Conservation (phyloP, 2,329 filamentous ascomycete species). For the Sporothrix brunneoviolacea region DNA sequence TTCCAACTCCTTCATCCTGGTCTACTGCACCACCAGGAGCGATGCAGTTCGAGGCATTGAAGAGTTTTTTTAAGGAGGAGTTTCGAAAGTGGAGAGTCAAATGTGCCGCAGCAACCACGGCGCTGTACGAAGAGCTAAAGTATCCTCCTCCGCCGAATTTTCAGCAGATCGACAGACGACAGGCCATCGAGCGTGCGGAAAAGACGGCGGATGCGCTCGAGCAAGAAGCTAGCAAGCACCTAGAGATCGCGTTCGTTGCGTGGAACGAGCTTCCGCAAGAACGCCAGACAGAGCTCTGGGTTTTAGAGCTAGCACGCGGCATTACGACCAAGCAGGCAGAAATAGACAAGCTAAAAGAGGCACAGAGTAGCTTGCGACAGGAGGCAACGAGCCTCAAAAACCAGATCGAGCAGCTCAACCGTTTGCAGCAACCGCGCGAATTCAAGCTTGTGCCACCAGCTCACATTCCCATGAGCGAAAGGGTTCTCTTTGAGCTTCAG, state of each 20-base stretch:
- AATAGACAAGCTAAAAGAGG: slow-evolving; percentile 42
- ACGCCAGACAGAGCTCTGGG: slow-evolving; percentile 54
- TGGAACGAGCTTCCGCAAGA: slow-evolving; percentile 61
- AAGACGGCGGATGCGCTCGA: slow-evolving; percentile 54
- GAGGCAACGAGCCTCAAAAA: slow-evolving; percentile 50
- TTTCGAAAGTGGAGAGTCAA: slow-evolving; percentile 59
- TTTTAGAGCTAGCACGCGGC: slow-evolving; percentile 53
- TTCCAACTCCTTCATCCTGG: slow-evolving; percentile 73
- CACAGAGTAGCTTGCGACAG: slow-evolving; percentile 46
- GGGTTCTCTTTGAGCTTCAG: slow-evolving; percentile 40
- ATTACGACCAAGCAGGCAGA: slow-evolving; percentile 52
- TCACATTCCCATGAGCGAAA: slow-evolving; percentile 45
- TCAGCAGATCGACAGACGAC: slow-evolving; percentile 37
- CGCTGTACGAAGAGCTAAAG: slow-evolving; percentile 43
- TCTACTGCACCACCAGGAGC: slow-evolving; percentile 68
- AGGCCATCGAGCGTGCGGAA: slow-evolving; percentile 43
- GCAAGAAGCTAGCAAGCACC: slow-evolving; percentile 63
- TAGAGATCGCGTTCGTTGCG: slow-evolving; percentile 68
- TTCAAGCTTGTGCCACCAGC: slow-evolving; percentile 47
- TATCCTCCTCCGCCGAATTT: slow-evolving; percentile 38
- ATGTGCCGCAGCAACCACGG: slow-evolving; percentile 44
- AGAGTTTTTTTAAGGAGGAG: slow-evolving; percentile 58
- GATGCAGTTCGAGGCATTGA: slow-evolving; percentile 67
- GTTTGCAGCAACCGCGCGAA: slow-evolving; percentile 53
- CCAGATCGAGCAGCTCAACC: slow-evolving; percentile 54